These are phyloP conservation scores for Populus hybrid DNA, from an alignment of 441 rosid genomes.

Conservation along the genomic window DNA sequence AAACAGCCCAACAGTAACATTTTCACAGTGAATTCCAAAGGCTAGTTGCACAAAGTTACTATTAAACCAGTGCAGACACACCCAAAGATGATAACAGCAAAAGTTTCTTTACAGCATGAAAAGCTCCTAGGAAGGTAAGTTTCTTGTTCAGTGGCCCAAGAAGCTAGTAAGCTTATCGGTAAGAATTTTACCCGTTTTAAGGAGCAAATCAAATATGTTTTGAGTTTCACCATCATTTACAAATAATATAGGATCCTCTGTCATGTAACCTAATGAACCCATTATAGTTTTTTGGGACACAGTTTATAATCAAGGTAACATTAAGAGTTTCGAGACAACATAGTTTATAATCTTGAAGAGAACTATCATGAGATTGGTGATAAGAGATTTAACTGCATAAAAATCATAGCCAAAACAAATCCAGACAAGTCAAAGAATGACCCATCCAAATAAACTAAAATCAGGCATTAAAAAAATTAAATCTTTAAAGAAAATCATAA, in stretches of 20 bases:
- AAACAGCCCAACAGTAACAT: too few species aligned
- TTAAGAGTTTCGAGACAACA: too few species aligned
- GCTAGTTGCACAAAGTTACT: too few species aligned
- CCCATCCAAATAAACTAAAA: background rate
- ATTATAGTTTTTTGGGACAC: too few species aligned
- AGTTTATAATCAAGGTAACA: too few species aligned
- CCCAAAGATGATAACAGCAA: background rate
- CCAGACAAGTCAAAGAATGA: background rate
- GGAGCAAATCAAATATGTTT: background rate
- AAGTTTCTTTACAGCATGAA: background rate
- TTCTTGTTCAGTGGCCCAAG: background rate
- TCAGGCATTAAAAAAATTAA: background rate
- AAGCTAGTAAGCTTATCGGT: background rate
- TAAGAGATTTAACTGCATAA: too few species aligned
- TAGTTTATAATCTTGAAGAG: background rate
- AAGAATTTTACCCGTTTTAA: background rate
- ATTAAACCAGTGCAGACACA: too few species aligned
- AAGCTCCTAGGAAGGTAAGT: background rate
- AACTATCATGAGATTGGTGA: background rate
- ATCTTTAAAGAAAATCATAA: background rate
- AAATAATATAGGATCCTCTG: too few species aligned
- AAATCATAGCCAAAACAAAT: background rate
- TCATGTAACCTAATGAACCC: too few species aligned
- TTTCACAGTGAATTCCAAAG: too few species aligned
- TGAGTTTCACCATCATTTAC: too few species aligned